Evolutionary conservation across 2,329 filamentous ascomycete species (phyloP), one percentile per base, ranked within the genome.

Genomic region (Zymoseptoria ardabiliae): DNA sequence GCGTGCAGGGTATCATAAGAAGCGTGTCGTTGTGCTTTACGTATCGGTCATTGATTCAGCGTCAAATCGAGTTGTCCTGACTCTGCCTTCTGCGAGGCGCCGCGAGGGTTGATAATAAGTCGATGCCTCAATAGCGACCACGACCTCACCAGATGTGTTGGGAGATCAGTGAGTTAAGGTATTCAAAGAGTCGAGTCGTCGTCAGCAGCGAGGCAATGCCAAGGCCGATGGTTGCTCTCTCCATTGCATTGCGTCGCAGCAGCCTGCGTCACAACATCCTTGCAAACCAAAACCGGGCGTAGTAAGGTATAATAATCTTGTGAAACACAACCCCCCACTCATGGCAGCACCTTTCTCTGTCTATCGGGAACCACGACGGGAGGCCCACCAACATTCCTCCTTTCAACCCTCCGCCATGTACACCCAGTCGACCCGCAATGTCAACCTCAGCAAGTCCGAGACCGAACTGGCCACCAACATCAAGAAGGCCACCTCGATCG

Each of bases 381-480:
- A 25, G 30, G 50, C 19, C 28, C 6, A 55, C 48, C 35, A 64
- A 60, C 35, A 45, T 1, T 45, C 35, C 35, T 45, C 35, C 35
- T 45, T 45, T 45, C 35, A 45, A 17, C 51, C 51, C n/a, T 19
- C 51, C 61, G 63, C 59, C 59, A 68, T 73, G 63, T 77, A 78
- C 70, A 61, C 61, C 51, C 75, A 76, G 66, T 71, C 75, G 53
- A 76, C 76, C 57, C 77, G 81, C 72, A 82, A 83, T 73, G 78
- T 82, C 68, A 83, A 83, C 68, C 81, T 86, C 79, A 83, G 80
- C 75, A 85, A 83, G 82, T 85, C 84, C 68, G 85, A 87, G 73
- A 78, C 82, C 53, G 84, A 87, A 72, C 78, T 87, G 65, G 79
- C 82, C 70, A 82, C 85, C 71, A 85, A 86, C 74, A 86, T 87